phyloP scores from a whole-genome alignment of 306 rosid species.

The Castanea mollissima region DNA sequence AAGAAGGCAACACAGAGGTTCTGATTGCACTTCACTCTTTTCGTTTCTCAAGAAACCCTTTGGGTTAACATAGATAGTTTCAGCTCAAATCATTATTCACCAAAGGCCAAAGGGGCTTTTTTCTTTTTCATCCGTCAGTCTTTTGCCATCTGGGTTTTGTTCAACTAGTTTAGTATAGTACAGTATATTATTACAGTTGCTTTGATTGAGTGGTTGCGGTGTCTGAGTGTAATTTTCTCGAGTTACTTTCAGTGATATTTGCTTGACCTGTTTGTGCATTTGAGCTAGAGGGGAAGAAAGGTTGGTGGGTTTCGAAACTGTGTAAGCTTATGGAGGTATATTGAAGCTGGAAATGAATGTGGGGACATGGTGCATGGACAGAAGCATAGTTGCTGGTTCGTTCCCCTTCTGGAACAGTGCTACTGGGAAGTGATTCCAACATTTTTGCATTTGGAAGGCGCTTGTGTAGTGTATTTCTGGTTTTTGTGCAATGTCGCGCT shows the following conservation, averaged over 20 bases:
- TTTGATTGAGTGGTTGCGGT: conserved; percentile 29
- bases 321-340: conserved; percentile 54
- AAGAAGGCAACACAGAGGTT: conserved; percentile 33
- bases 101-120: conserved; percentile 3
- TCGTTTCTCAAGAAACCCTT: conserved; percentile 42
- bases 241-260: conserved; percentile 26
- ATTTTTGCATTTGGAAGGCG: conserved; percentile 46
- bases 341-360: conserved; percentile 75
- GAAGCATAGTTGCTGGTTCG: conserved; percentile 76
- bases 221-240: conserved; percentile 21
- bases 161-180: conserved; percentile 20
- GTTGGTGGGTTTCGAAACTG: conserved; percentile 31
- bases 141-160: conserved; percentile 25
- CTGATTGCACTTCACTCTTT: conserved; percentile 43
- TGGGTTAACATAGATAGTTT: conserved; percentile 37
- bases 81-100: not conserved
- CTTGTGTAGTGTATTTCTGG: conserved; percentile 39
- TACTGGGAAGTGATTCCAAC: conserved; percentile 49
- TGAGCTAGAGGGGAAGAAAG: conserved; percentile 29
- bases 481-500: conserved; percentile 96
- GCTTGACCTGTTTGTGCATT: conserved; percentile 26
- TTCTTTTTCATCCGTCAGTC: not conserved
- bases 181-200: conserved; percentile 16
- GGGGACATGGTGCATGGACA: conserved; percentile 98
- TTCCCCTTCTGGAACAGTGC: conserved; percentile 60